Evolutionary conservation across 345 rosid species (phyloP), one percentile per base, ranked within the genome.

Genomic region (Linum lewisii): DNA sequence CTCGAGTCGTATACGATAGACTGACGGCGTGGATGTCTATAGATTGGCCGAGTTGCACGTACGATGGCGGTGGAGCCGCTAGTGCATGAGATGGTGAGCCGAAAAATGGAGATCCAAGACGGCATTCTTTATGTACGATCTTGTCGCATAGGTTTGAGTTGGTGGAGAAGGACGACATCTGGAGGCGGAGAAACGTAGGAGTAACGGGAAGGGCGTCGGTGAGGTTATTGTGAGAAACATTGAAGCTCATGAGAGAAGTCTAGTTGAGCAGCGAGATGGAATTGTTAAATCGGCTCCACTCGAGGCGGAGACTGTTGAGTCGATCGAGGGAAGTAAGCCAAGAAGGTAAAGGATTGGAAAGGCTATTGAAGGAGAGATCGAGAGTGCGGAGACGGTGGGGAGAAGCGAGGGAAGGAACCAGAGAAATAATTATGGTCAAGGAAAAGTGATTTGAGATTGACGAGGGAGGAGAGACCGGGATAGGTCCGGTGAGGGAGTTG

Each of bases 141-240:
- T 84, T 88, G 29, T 95, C 98, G 68, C 96, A 92, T 24, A 92
- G 90, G 47, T 76, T 72, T 4, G 93, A 93, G 75, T 88, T 88
- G 60, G 63, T 59, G 14, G 70, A 68, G 64, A 86, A 92, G 2
- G 95, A 83, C 0, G 87, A 79, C 42, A 70, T 55, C 0, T 72
- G 82, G 59, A 91, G 88, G 13, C 86, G 83, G 47, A 74, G 61
- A 11, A 91, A 65, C 10, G 72, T 74, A 0, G 83, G 42, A 0
- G 95, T 86, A 44, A 82, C 88, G 4, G 95, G 96, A 63, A 91
- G 73, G 0, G 95, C 73, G 0, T 92, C 98, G 62, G 77, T 69
- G 32, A 91, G 72, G 38, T 86, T 79, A 67, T 88, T 91, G 50
- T 61, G 75, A 16, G 96, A 91, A 36, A 84, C 80, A 24, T 81